Evolutionary conservation across 2,329 filamentous ascomycete genomes (phyloP), one percentile per base, ranked within the genome.

Genomic region (Aplosporella prunicola): DNA sequence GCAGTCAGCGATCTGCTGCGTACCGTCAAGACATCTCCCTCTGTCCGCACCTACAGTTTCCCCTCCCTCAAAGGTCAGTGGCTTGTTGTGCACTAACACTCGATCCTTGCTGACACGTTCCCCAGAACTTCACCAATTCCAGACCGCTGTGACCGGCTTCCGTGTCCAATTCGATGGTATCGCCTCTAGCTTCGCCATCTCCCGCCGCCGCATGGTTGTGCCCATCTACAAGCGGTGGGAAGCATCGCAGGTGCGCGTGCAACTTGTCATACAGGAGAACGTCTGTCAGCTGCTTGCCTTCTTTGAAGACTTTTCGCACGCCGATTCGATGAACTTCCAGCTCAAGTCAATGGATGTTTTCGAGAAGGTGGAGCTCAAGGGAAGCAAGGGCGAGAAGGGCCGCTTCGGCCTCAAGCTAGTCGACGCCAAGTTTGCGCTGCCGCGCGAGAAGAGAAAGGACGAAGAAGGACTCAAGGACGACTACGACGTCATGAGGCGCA

Each of bases 191-290:
- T 84, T 94, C 57, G 78, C 81, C 41, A 93, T 94, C 46, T 79
- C 87, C 2, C 78, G 87, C 20, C 77, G 84, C 32, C 76, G 84
- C 47, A 91, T 88, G 80, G 84, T 94, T 9, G 85, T 93, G 11
- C 85, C 85, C 0, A 89, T 94, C 47, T 83, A 93, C 64, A 93
- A 94, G 63, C 91, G 91, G 58, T 93, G 85, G 84, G 86, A 93
- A 53, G 83, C 87, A 2, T 76, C 71, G n/a, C 72, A 71, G 24
- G 84, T 84, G 7, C 77, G 88, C 23, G 68, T 94, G 6, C 87
- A 94, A 55, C 69, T 94, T 24, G 76, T 94, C 23, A 71, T 77
- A 46, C 79, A 81, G 46, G 82, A 87, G 44, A 82, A 78, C 51
- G 73, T 82, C 10, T 61, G 82, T 15, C 85, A 93, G 56, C 65